These are phyloP conservation scores for Dioscorea dumetorum DNA, from an alignment of 106 monocot genomes.

Conservation along the genomic window DNA sequence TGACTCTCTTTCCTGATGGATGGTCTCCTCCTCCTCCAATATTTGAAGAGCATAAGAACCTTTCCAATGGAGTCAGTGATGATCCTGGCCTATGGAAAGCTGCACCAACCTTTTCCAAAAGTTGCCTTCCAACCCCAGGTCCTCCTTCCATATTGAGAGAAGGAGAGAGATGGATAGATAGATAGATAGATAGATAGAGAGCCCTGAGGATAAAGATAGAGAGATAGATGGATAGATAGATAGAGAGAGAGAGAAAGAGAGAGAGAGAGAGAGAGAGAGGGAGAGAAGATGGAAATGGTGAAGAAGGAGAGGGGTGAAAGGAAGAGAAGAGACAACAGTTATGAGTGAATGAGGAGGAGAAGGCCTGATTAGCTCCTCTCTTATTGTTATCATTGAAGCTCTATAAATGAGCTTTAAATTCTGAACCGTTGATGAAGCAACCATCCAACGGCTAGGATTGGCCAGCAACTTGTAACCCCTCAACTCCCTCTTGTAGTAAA, in stretches of 20 bases:
- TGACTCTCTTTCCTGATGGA: not conserved
- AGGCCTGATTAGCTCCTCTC: not conserved
- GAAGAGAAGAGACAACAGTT: constrained; percentile 3
- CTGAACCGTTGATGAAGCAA: not conserved
- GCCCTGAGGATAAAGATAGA: not conserved
- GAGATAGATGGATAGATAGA: not conserved
- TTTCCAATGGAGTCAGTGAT: constrained; percentile 13
- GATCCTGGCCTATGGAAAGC: not conserved
- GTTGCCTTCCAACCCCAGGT: not conserved
- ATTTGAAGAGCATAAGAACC: constrained; percentile 6
- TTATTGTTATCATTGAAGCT: not conserved
- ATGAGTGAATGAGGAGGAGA: not conserved
- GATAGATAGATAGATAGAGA: too few species aligned
- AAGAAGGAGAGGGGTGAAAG: constrained; percentile 3
- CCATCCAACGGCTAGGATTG: not conserved
- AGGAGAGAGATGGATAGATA: constrained; percentile 1
- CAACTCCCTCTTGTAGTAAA: not conserved
- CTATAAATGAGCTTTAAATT: not conserved
- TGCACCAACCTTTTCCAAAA: not conserved
- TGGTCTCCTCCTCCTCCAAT: not conserved
- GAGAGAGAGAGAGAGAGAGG: constrained; percentile 1
- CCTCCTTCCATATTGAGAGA: not conserved
- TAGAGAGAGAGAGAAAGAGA: not conserved
- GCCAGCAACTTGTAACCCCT: not conserved
- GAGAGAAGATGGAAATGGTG: not conserved